Evolutionary conservation across 352 stramenopile species (phyloP).

Genomic region (Pythium dissotocum): DNA sequence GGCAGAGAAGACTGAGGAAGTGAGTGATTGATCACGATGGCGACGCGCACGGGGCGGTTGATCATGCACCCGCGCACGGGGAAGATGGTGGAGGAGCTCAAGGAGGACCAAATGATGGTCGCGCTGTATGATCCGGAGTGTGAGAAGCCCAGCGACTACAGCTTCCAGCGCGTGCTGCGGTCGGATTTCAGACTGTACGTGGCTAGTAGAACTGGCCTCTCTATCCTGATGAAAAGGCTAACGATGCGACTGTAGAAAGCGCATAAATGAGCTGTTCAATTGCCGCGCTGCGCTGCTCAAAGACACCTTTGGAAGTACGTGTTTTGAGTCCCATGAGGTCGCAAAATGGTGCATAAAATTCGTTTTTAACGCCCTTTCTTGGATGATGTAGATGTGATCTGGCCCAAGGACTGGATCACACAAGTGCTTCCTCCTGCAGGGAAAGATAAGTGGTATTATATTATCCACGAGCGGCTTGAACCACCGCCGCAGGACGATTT

Average conservation of each 20-base stretch:
- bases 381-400: constrained; percentile 52
- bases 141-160: constrained; percentile 37
- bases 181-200: constrained; percentile 54
- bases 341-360: background rate
- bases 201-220: background rate
- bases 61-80: constrained; percentile 54
- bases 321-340: no score
- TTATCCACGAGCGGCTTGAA: constrained; percentile 66
- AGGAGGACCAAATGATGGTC: constrained; percentile 68
- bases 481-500: constrained; percentile 60
- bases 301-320: constrained; percentile 64
- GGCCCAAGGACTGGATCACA: constrained; percentile 71
- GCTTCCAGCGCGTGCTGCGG: constrained; percentile 49
- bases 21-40: constrained; percentile 37
- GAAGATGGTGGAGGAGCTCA: constrained; percentile 67
- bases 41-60: constrained; percentile 54
- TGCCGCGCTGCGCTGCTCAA: constrained; percentile 67
- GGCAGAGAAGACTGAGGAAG: constrained; percentile 6
- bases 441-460: constrained; percentile 69
- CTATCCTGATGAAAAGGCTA: constrained; percentile 9
- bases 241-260: constrained; percentile 23
- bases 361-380: background rate
- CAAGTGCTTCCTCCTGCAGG: constrained; percentile 51
- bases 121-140: constrained; percentile 50
- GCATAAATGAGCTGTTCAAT: constrained; percentile 59